Base-by-base conservation (phyloP, 495 filamentous ascomycete species). In the Xylaria bambusicola region DNA sequence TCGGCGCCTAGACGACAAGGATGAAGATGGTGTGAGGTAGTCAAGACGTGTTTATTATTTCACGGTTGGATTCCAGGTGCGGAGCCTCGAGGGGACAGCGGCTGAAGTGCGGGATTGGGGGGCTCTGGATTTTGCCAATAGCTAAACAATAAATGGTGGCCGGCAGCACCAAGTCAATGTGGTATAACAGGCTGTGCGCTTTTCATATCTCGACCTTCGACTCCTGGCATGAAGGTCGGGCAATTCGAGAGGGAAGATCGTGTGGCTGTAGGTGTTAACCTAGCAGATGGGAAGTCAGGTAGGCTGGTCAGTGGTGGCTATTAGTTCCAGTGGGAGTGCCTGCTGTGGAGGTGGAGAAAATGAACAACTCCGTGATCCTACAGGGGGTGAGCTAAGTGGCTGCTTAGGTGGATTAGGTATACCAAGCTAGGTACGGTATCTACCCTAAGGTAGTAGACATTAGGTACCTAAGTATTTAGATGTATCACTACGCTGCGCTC, bases 61-160 rank as follows among this genome's bases (percentile, higher is more conserved):
- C 31, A 55, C 44, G 13, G 58, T 26, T 51, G 54, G 44, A 55
- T 61, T 61, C 42, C 51, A 47, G 58, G 44, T 61, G 58, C 58
- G 58, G 58, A 61, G 58, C 50, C 47, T 61, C 58, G 50, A 46
- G 52, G 23, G 20, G 50, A 41, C 49, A 23, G 29, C 53, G 42
- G 42, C 42, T 47, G 49, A 36, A 53, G 49, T 31, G 57, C 57
- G 57, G 48, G 57, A 51, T 60, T 20, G 47, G 56, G 47, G 56
- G 44, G 56, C 27, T 24, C 48, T 27, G n/a, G 17, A 47, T 29
- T 52, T 26, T 21, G 35, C 26, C 47, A 36, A 23, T 31, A 45
- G 40, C 8, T 12, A 52, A 41, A 60, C 49, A 31, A 53, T 15
- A 31, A 36, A 60, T 47, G 20, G 21, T 12, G 24, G 42, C 53